Evolutionary conservation across 495 filamentous ascomycete genomes (phyloP), one percentile per base, ranked within the genome.

Genomic region (Penicillium soppii): DNA sequence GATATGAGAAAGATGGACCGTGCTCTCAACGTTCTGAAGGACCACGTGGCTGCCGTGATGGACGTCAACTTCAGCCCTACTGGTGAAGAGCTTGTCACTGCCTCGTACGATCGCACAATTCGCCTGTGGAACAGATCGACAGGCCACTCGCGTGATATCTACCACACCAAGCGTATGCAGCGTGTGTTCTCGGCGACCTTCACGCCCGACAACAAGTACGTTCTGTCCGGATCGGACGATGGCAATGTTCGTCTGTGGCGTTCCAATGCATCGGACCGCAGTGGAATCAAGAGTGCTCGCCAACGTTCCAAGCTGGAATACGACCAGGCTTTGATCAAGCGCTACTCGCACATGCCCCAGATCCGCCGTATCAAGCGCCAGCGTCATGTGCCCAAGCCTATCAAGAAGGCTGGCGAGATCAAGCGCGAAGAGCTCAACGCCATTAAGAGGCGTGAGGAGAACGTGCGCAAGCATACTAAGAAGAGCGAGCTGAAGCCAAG

Each of bases 141-240:
- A 39, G 94, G 94, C 7, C 89, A 95, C 67, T 90, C 88, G 4
- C 71, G 91, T 48, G 94, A 99, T 53, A 85, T 97, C 39, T 99
- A 99, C 71, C 94, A 97, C 73, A 97, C 94, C 8, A 91, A 95
- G 71, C 83, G 94, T 46, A 97, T 97, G 95, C 94, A 98, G 75
- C 81, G 86, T 59, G 91, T 95, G n/a, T 97, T 97, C 78, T 87
- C 85, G 16, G 80, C 79, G 43, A 81, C 79, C 50, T 97, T 86
- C 77, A 91, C 90, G 0, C 89, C 91, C 13, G 95, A 97, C 67
- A 87, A 86, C 58, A 87, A 87, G 54, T 97, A 94, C 63, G 67
- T 97, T 27, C 76, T 97, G 47, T 88, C 83, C 17, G 92, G 91
- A 29, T 88, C 83, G 19, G 92, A 97, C 63, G 94, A 98, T 62